Evolutionary conservation across 2,329 filamentous ascomycete genomes (phyloP).

Genomic region (Parasarocladium wereldwijsianum): DNA sequence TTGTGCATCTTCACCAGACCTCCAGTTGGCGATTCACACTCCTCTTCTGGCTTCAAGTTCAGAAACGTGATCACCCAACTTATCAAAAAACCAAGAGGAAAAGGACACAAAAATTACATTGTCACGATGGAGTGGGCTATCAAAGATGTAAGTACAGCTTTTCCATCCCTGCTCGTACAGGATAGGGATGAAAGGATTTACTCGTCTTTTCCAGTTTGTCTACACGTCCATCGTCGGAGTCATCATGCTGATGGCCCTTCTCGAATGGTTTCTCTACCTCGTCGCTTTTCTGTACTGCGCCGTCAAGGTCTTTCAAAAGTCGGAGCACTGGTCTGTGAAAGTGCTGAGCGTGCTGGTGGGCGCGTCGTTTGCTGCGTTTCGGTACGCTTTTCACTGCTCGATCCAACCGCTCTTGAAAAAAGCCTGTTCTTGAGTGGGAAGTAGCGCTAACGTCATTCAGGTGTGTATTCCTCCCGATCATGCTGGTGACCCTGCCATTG

Average conservation of each 20-base stretch:
- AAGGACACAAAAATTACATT: too few relatives aligned
- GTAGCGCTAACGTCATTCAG: slow-evolving; percentile 27
- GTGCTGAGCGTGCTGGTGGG: slow-evolving; percentile 65
- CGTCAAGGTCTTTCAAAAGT: slow-evolving; percentile 75
- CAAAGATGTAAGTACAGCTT: slow-evolving; percentile 19
- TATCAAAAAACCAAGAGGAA: too few relatives aligned
- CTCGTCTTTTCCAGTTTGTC: slow-evolving; percentile 48
- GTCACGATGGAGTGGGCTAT: slow-evolving; percentile 32
- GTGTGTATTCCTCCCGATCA: slow-evolving; percentile 77
- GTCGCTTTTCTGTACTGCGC: slow-evolving; percentile 89
- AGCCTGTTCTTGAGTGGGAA: too few relatives aligned
- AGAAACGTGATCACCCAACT: too few relatives aligned
- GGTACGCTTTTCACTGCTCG: slow-evolving; percentile 33
- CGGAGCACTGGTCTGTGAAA: slow-evolving; percentile 73
- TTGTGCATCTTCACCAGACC: too few relatives aligned
- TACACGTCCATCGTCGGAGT: slow-evolving; percentile 70
- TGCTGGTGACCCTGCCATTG: slow-evolving; percentile 83
- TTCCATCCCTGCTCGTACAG: background rate
- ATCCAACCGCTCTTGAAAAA: too few relatives aligned
- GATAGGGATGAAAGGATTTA: too few relatives aligned
- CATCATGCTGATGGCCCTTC: slow-evolving; percentile 67
- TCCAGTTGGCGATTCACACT: too few relatives aligned
- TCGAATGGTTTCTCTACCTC: slow-evolving; percentile 93
- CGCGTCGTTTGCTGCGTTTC: slow-evolving; percentile 55
- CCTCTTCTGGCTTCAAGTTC: too few relatives aligned